Evolutionary conservation across 2,329 filamentous ascomycete species (phyloP).

Genomic region (Malbranchea zuffiana): DNA sequence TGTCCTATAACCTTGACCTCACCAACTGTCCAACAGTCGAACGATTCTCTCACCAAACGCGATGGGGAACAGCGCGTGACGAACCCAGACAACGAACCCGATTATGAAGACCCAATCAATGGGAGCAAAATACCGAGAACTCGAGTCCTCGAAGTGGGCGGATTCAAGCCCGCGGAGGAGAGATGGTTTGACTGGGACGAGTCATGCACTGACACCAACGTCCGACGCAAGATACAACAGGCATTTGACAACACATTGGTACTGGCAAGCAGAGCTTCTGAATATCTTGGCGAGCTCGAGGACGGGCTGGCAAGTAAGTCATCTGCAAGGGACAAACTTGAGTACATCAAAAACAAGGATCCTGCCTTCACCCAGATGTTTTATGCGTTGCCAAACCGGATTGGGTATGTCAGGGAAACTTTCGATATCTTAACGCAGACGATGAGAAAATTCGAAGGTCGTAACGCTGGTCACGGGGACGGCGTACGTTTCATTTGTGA

Average conservation of each 20-base stretch:
- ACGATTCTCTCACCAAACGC: neutral
- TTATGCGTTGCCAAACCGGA: constrained; percentile 8
- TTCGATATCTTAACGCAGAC: constrained; percentile 3
- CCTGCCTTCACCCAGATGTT: constrained; percentile 11
- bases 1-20: neutral
- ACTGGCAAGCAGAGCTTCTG: neutral
- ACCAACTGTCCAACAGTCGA: neutral
- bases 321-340: constrained; percentile 5
- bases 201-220: constrained; percentile 4
- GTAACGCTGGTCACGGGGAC: neutral
- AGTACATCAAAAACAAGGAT: constrained; percentile 3
- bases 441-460: constrained; percentile 5
- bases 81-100: constrained; percentile 7
- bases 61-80: constrained; percentile 4
- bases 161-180: constrained; percentile 2
- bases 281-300: neutral
- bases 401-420: constrained; percentile 5
- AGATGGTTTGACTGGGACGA: constrained; percentile 11
- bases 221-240: constrained; percentile 1
- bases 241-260: constrained; percentile 5
- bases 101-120: constrained; percentile 7
- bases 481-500: constrained; percentile 10
- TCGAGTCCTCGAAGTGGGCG: constrained; percentile 4
- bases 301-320: constrained; percentile 2
- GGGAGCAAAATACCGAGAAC: constrained; percentile 5